phyloP scores from a whole-genome alignment of 73 alveolate species.

The Durusdinium trenchii region DNA sequence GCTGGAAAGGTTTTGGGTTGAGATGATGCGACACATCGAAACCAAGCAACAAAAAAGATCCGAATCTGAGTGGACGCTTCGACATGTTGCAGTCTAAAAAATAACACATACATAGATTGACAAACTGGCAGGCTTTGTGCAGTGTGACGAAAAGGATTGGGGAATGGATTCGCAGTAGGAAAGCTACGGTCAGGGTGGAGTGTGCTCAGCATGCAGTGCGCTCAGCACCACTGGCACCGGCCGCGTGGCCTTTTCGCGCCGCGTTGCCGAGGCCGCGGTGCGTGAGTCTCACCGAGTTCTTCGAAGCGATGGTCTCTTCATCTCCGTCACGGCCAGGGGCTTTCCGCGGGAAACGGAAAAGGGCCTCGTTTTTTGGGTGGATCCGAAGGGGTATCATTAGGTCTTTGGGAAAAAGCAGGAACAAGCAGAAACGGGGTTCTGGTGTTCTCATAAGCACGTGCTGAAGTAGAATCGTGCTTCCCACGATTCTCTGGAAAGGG shows the following conservation, averaged over 20 bases:
- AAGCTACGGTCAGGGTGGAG: neutral
- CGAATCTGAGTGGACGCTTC: neutral
- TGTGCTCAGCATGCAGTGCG: neutral
- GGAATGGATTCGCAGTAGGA: neutral
- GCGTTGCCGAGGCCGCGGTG: neutral
- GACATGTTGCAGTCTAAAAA: no score
- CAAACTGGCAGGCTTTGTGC: neutral
- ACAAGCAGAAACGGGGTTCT: neutral
- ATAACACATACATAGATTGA: neutral
- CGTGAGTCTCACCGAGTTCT: slow-evolving; percentile 51
- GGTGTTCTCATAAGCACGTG: neutral
- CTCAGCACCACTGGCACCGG: neutral
- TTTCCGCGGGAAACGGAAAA: neutral
- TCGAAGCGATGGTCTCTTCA: neutral
- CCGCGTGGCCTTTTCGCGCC: neutral
- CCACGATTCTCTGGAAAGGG: neutral
- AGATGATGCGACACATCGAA: neutral
- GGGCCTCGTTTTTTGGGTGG: neutral
- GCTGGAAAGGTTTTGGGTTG: neutral
- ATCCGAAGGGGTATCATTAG: neutral
- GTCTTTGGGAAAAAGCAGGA: no score
- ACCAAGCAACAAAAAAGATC: neutral
- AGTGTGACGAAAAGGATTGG: neutral
- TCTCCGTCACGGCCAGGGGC: slow-evolving; percentile 68
- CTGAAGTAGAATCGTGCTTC: neutral